These are phyloP conservation scores for Irpex sp. DNA, from an alignment of 1,284 basidiomycete genomes.

Conservation along the genomic window DNA sequence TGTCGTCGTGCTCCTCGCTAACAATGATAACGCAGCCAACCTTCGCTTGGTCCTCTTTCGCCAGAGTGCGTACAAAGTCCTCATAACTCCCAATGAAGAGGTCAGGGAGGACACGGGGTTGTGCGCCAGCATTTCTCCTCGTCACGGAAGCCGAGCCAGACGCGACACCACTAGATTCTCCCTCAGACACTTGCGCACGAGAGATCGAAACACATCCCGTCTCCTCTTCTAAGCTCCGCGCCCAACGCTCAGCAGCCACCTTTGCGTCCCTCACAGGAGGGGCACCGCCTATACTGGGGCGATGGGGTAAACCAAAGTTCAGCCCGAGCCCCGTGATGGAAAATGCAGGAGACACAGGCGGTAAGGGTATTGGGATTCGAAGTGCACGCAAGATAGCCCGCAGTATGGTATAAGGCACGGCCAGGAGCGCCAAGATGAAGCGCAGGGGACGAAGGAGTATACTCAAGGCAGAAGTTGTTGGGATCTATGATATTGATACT, in stretches of 20 bases:
- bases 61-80: conserved; percentile 64
- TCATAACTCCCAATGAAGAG: conserved; percentile 86
- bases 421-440: conserved; percentile 27
- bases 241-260: conserved; percentile 66
- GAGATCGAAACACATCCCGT: conserved; percentile 66
- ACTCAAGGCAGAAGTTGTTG: conserved; percentile 9
- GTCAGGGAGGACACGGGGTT: conserved; percentile 55
- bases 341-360: conserved; percentile 28
- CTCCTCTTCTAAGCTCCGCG: conserved; percentile 75
- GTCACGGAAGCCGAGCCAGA: conserved; percentile 36
- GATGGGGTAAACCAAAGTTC: not conserved
- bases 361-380: conserved; percentile 30
- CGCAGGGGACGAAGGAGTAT: conserved; percentile 23
- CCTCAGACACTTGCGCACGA: conserved; percentile 32
- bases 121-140: conserved; percentile 19
- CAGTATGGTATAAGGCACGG: conserved; percentile 30
- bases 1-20: conserved; percentile 89
- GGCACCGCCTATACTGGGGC: conserved; percentile 27
- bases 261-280: conserved; percentile 25
- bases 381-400: conserved; percentile 33
- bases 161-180: conserved; percentile 28
- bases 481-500: not conserved
- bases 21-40: conserved; percentile 85
- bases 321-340: conserved; percentile 21
- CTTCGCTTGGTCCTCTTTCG: conserved; percentile 58